phyloP scores from a whole-genome alignment of 108 stramenopile species.

The Pelagomonas calceolata region DNA sequence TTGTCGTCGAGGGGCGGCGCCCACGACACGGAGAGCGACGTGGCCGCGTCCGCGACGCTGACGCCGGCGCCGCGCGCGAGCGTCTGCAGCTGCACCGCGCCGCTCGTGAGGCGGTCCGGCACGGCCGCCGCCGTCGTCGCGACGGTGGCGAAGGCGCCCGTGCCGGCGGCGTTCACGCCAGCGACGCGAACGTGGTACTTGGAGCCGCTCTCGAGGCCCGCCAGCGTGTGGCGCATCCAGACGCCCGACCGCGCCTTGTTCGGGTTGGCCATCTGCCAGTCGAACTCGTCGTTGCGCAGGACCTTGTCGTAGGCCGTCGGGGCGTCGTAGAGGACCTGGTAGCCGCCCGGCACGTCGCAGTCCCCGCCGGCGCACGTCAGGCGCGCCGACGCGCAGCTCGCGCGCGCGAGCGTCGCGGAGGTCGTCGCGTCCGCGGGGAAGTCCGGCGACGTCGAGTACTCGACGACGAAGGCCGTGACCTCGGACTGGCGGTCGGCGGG shows the following conservation, averaged over 20 bases:
- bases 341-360: no score
- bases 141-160: constrained; percentile 30
- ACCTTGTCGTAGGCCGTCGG: no score
- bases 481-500: constrained; percentile 37
- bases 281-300: constrained; percentile 4
- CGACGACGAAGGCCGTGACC: constrained; percentile 22
- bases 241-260: neutral
- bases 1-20: constrained; percentile 30
- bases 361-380: no score
- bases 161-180: constrained; percentile 22
- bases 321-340: no score
- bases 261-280: neutral
- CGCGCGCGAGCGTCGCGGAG: constrained; percentile 3
- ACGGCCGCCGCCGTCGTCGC: constrained; percentile 12
- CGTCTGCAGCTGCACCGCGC: constrained; percentile 34
- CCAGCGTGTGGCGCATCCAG: constrained; percentile 14
- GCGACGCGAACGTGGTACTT: constrained; percentile 22
- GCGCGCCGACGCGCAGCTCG: neutral
- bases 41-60: constrained; percentile 47
- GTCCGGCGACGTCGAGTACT: constrained; percentile 15
- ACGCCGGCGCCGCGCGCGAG: constrained; percentile 33
- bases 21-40: constrained; percentile 53
- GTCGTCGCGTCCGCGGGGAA: constrained; percentile 19
- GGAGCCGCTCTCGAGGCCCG: constrained; percentile 11
- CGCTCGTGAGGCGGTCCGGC: constrained; percentile 26